Percentiles rank a stretch among this genome's conserved stretches.
These are phyloP conservation scores for Vigna mungo DNA, from an alignment of 306 rosid genomes.

Conservation along the genomic window DNA sequence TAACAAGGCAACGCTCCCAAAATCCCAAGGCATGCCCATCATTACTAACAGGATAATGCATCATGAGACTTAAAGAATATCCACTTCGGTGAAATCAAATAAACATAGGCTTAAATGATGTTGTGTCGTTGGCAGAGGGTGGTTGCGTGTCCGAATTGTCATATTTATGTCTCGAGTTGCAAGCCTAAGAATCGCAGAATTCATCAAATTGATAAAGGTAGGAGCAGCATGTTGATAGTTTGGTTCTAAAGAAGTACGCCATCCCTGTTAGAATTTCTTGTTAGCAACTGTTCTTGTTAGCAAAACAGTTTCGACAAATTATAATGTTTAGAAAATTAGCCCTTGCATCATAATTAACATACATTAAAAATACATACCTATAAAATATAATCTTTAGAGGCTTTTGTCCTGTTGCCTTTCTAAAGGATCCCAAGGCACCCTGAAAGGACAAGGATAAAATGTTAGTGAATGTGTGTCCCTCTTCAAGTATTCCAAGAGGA, in stretches of 20 bases:
- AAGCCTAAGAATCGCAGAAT: conserved; percentile 87
- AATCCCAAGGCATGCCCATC: conserved; percentile 23
- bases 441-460: no score
- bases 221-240: conserved; percentile 66
- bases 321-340: no score
- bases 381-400: no score
- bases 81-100: conserved; percentile 23
- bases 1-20: neutral
- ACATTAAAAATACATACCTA: no score
- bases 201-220: conserved; percentile 91
- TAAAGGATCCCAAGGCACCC: no score
- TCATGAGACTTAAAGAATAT: conserved; percentile 2
- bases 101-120: conserved; percentile 67
- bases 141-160: conserved; percentile 90
- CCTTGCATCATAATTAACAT: no score
- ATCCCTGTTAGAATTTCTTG: no score
- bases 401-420: no score
- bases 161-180: conserved; percentile 66
- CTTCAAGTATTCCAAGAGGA: conserved; percentile 26
- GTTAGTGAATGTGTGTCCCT: conserved; percentile 39
- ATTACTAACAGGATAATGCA: conserved; percentile 8
- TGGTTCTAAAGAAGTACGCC: no score
- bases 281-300: no score
- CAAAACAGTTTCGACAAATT: no score
- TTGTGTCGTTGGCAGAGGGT: conserved; percentile 90